Conservation (phyloP, 2,329 filamentous ascomycete species). For the Penicillium sp. region DNA sequence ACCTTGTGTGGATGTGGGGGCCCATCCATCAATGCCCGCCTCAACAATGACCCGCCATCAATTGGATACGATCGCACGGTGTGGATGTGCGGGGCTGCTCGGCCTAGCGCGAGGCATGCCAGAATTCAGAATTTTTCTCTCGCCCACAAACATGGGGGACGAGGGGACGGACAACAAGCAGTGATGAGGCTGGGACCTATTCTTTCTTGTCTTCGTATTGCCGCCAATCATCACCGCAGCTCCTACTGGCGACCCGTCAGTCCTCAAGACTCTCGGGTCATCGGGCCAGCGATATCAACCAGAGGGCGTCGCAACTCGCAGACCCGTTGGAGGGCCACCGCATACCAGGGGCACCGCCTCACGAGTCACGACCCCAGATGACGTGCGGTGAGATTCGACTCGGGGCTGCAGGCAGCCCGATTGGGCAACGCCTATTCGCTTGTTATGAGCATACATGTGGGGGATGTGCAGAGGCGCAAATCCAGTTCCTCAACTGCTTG, state of each 20-base stretch:
- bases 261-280: conserved; percentile 1
- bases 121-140: not conserved
- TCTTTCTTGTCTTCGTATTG: not conserved
- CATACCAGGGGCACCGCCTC: conserved; percentile 6
- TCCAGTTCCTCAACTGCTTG: not conserved
- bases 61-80: conserved; percentile 2
- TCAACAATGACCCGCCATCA: not conserved
- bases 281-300: not conserved
- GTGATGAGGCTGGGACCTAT: not conserved
- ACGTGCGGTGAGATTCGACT: conserved; percentile 13
- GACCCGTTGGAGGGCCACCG: not conserved
- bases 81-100: conserved; percentile 1
- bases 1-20: not conserved
- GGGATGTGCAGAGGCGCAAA: conserved; percentile 5
- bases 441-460: conserved; percentile 2
- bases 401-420: conserved; percentile 8
- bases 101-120: conserved; percentile 1
- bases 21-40: not conserved
- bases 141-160: not conserved
- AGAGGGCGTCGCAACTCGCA: not conserved
- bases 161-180: not conserved
- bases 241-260: not conserved
- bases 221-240: not conserved
- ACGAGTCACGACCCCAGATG: conserved; percentile 8
- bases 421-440: conserved; percentile 12